These are phyloP conservation scores for Metschnikowia peoriensis DNA, from an alignment of 805 yeast species.

Conservation along the genomic window DNA sequence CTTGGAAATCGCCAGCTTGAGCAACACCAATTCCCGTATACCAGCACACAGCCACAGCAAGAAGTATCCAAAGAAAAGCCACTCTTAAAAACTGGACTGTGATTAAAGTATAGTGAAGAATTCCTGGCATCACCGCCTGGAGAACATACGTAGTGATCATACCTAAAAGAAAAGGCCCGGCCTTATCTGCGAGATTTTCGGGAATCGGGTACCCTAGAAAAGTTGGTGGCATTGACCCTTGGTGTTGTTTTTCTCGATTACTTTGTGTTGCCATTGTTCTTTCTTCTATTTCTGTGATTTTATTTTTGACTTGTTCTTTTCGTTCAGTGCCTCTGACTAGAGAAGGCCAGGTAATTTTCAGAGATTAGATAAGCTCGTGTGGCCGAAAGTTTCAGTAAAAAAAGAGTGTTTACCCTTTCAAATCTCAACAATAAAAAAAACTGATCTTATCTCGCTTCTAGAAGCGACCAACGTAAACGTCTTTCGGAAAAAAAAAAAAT, in stretches of 20 bases:
- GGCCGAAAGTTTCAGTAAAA: no score
- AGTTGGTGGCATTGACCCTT: background rate
- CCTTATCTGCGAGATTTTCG: background rate
- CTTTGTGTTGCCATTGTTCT: background rate
- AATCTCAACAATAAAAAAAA: no score
- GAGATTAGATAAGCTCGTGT: no score
- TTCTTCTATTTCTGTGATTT: background rate
- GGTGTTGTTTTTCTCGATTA: background rate
- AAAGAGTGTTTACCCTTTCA: no score
- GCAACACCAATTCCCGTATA: conserved; percentile 26
- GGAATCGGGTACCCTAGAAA: background rate
- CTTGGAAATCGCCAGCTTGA: background rate
- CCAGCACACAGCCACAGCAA: conserved; percentile 27
- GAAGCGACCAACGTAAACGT: no score
- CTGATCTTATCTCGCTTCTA: no score
- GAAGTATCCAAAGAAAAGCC: conserved; percentile 24
- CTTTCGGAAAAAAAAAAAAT: no score
- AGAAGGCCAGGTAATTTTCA: no score
- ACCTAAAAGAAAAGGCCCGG: conserved; percentile 27
- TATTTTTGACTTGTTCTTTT: no score
- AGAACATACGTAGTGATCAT: conserved; percentile 22
- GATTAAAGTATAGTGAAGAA: conserved; percentile 21
- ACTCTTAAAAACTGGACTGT: conserved; percentile 22
- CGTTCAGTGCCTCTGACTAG: no score
- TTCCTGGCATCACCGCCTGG: conserved; percentile 22